A percentile compares a stretch with the other conserved stretches of the same genome.
Conservation (phyloP, 129 eudicot genomes). For the Logfia minima region DNA sequence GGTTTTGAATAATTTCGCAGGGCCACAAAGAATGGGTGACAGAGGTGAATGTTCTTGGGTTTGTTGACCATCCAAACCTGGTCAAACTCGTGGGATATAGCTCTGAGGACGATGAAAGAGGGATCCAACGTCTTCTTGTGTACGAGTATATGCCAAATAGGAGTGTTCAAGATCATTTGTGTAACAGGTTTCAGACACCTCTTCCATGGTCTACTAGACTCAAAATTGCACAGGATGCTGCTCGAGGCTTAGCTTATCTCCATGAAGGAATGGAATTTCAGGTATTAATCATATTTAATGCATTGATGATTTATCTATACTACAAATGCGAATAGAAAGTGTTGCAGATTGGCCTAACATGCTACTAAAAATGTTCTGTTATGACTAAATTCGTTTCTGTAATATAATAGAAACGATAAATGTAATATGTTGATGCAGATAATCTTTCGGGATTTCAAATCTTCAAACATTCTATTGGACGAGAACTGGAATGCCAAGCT, state of each 20-base stretch:
- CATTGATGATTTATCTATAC: neutral
- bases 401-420: neutral
- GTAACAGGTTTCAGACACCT: constrained; percentile 57
- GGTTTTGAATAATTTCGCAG: constrained; percentile 31
- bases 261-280: constrained; percentile 91
- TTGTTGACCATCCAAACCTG: constrained; percentile 75
- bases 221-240: constrained; percentile 81
- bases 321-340: neutral
- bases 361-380: neutral
- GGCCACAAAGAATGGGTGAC: constrained; percentile 96
- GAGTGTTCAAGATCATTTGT: constrained; percentile 78
- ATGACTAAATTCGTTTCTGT: no score
- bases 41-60: constrained; percentile 80
- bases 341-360: neutral
- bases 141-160: constrained; percentile 76
- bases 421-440: constrained; percentile 43
- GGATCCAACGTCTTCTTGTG: constrained; percentile 80
- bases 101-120: constrained; percentile 80
- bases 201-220: constrained; percentile 72
- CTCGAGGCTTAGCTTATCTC: constrained; percentile 78
- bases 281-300: constrained; percentile 35
- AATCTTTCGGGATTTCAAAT: constrained; percentile 84
- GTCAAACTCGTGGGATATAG: constrained; percentile 80
- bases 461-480: constrained; percentile 81
- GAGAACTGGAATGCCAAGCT: constrained; percentile 86